Percentiles rank a stretch among this genome's conserved stretches.
These are phyloP conservation scores for Viola odorata DNA, from an alignment of 345 rosid genomes.

Conservation along the genomic window DNA sequence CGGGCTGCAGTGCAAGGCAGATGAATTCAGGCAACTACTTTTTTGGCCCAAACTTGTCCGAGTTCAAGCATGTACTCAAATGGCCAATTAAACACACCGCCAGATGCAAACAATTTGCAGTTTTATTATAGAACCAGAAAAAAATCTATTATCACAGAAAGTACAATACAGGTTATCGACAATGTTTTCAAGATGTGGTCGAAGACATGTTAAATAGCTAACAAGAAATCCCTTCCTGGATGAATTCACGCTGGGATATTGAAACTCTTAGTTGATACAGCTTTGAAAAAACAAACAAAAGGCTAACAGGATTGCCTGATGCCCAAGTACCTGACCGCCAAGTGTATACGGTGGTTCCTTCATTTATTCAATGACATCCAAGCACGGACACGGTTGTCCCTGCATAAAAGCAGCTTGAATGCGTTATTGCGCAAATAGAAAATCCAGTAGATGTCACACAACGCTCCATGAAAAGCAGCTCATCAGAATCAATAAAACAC, in stretches of 20 bases:
- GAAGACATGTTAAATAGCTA: not conserved
- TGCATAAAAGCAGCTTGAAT: slow-evolving; percentile 2
- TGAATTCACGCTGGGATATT: not conserved
- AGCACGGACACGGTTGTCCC: slow-evolving; percentile 1
- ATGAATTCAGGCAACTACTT: too few relatives aligned
- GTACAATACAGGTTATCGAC: slow-evolving; percentile 12
- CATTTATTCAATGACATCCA: slow-evolving; percentile 7
- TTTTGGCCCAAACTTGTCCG: too few relatives aligned
- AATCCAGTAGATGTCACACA: not conserved
- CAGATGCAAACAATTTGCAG: not conserved
- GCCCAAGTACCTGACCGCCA: slow-evolving; percentile 2
- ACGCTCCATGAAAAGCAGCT: not conserved
- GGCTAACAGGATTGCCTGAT: not conserved
- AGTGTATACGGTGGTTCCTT: slow-evolving; percentile 7
- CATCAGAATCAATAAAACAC: not conserved
- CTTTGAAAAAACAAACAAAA: slow-evolving; percentile 9
- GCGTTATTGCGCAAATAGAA: not conserved
- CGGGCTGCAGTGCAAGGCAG: too few relatives aligned
- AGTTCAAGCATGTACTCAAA: not conserved
- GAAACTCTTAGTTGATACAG: slow-evolving; percentile 8
- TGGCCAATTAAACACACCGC: too few relatives aligned
- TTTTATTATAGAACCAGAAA: slow-evolving; percentile 2
- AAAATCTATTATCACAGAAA: not conserved
- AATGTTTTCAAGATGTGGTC: not conserved
- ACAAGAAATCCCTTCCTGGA: slow-evolving; percentile 8